phyloP scores from a whole-genome alignment of 768 basidiomycete genomes.

The Amyloporia xantha region DNA sequence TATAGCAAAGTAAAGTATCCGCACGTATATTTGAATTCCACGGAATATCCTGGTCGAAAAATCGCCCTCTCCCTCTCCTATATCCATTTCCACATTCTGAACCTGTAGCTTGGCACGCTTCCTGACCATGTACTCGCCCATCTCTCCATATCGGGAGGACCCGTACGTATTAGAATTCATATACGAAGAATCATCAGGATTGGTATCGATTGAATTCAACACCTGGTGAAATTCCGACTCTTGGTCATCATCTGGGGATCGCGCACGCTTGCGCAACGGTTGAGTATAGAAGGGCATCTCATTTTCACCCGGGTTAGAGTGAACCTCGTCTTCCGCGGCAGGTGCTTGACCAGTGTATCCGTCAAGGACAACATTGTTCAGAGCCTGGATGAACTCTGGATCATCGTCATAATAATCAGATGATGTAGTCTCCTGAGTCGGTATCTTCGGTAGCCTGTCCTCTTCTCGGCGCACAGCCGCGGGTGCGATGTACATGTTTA shows the following conservation, averaged over 20 bases:
- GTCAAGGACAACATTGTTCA: constrained; percentile 38
- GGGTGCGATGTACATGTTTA: too few species aligned
- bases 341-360: constrained; percentile 29
- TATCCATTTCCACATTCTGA: constrained; percentile 49
- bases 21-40: constrained; percentile 77
- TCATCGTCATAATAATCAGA: constrained; percentile 56
- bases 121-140: constrained; percentile 83
- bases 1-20: constrained; percentile 20
- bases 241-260: constrained; percentile 27
- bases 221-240: constrained; percentile 10
- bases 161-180: constrained; percentile 49
- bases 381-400: constrained; percentile 43
- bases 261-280: constrained; percentile 35
- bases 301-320: neutral
- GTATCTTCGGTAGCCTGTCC: too few species aligned
- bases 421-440: constrained; percentile 13
- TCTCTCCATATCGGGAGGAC: constrained; percentile 72
- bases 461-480: too few species aligned
- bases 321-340: constrained; percentile 8
- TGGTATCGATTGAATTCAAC: constrained; percentile 10
- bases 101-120: constrained; percentile 89
- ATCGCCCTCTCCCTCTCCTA: constrained; percentile 15
- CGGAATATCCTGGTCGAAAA: constrained; percentile 52
- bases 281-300: constrained; percentile 36
- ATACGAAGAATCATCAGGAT: constrained; percentile 9